Conservation (phyloP, 306 rosid species). For the Citrullus colocynthis region DNA sequence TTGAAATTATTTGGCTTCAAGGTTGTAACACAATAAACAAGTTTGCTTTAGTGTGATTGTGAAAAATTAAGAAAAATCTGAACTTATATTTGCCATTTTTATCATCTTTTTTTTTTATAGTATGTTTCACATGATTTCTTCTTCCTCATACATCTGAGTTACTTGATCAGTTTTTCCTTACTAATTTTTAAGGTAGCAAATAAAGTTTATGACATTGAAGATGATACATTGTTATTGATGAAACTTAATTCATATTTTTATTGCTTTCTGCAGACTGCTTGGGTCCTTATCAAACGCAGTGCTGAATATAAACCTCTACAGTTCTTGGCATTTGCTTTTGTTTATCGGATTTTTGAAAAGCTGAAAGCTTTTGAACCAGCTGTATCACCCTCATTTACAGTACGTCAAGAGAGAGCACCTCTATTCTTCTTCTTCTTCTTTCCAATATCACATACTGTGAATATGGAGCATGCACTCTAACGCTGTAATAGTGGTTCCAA, state of each 20-base stretch:
- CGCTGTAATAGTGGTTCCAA: background rate
- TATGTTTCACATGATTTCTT: background rate
- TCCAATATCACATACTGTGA: background rate
- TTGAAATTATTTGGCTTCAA: background rate
- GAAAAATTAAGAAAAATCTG: background rate
- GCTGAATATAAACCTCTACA: constrained; percentile 90
- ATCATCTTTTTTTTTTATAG: background rate
- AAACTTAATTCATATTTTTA: background rate
- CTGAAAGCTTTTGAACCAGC: constrained; percentile 72
- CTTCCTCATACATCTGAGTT: background rate
- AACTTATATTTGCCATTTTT: background rate
- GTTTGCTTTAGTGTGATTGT: background rate
- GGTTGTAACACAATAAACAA: background rate
- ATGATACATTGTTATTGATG: background rate
- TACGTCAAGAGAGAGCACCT: constrained; percentile 23
- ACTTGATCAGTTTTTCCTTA: background rate
- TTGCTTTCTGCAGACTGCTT: constrained; percentile 58
- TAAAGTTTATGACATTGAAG: background rate
- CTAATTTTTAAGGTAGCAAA: background rate
- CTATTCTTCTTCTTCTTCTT: background rate
- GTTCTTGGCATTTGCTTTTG: constrained; percentile 79
- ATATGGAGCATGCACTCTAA: background rate
- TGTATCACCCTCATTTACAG: constrained; percentile 44
- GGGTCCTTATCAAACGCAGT: constrained; percentile 55
- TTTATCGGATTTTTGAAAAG: constrained; percentile 93